These are phyloP conservation scores for Parasitella parasitica DNA, from an alignment of 371 early-diverging fungal species.

Conservation along the genomic window DNA sequence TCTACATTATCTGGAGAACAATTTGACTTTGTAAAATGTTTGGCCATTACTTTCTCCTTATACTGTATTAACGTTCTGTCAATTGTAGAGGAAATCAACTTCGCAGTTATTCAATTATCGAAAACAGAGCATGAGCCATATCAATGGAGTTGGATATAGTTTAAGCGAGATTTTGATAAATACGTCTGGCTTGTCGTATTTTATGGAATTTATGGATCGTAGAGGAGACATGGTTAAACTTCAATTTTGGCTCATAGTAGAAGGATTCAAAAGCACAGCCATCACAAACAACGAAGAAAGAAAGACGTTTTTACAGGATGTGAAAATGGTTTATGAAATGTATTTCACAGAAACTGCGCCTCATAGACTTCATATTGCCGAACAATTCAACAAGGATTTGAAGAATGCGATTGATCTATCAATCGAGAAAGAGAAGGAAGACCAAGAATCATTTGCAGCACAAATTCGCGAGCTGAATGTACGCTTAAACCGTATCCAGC, in stretches of 20 bases:
- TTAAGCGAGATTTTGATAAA: conserved; percentile 62
- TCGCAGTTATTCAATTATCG: conserved; percentile 29
- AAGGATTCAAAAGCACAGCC: conserved; percentile 59
- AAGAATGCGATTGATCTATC: conserved; percentile 20
- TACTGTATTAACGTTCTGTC: neutral
- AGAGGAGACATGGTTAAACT: conserved; percentile 63
- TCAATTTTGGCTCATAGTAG: conserved; percentile 77
- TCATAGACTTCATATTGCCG: conserved; percentile 43
- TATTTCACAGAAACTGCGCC: conserved; percentile 63
- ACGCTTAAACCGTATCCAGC: conserved; percentile 37
- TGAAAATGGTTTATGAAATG: conserved; percentile 66
- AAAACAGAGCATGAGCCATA: conserved; percentile 17
- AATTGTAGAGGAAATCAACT: conserved; percentile 19
- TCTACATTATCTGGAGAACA: conserved; percentile 57
- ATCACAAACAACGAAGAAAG: conserved; percentile 10
- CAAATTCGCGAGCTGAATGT: conserved; percentile 22
- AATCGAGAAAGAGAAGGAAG: neutral
- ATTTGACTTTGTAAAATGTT: conserved; percentile 37
- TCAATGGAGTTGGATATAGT: conserved; percentile 22
- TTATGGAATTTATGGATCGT: conserved; percentile 84
- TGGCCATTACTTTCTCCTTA: neutral
- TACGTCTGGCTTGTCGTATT: conserved; percentile 69
- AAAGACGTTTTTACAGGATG: conserved; percentile 56
- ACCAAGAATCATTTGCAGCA: conserved; percentile 1
- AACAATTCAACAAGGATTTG: conserved; percentile 28